These are phyloP conservation scores for Aspergillus quadrilineatus DNA, from an alignment of 2,329 filamentous ascomycete genomes.

Conservation along the genomic window DNA sequence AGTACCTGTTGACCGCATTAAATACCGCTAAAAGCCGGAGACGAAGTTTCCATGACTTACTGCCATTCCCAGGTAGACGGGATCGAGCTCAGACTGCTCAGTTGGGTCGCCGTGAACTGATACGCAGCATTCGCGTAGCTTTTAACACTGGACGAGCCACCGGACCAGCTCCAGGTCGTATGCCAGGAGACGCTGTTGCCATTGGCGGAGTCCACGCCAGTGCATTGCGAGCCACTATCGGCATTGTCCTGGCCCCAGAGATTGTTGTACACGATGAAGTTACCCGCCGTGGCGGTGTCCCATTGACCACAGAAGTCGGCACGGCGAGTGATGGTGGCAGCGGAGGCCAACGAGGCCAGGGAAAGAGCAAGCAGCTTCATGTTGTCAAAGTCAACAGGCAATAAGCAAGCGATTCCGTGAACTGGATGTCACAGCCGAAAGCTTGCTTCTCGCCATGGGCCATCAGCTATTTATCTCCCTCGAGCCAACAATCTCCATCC, in stretches of 20 bases:
- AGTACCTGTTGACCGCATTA: slow-evolving; percentile 40
- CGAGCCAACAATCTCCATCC: not conserved
- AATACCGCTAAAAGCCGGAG: not conserved
- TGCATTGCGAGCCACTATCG: slow-evolving; percentile 44
- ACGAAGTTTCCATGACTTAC: slow-evolving; percentile 19
- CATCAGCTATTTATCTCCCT: slow-evolving; percentile 9
- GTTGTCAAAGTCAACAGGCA: slow-evolving; percentile 12
- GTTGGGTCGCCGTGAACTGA: slow-evolving; percentile 32
- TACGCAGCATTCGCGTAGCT: slow-evolving; percentile 49
- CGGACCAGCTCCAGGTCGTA: slow-evolving; percentile 48
- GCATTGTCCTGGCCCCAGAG: slow-evolving; percentile 49
- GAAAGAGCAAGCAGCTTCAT: slow-evolving; percentile 32
- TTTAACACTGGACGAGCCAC: slow-evolving; percentile 45
- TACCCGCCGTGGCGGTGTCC: slow-evolving; percentile 37
- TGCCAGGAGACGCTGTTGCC: slow-evolving; percentile 44
- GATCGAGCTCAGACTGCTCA: slow-evolving; percentile 43
- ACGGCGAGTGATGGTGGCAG: slow-evolving; percentile 25
- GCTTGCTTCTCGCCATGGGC: not conserved
- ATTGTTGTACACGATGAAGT: slow-evolving; percentile 55
- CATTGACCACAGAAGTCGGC: slow-evolving; percentile 44
- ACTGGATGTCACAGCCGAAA: not conserved
- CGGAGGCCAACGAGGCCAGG: slow-evolving; percentile 26
- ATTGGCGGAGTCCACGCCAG: slow-evolving; percentile 38
- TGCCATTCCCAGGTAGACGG: slow-evolving; percentile 48
- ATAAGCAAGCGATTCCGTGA: slow-evolving; percentile 4